Base-by-base conservation (phyloP, 345 rosid species). In the Hibiscus trionum region DNA sequence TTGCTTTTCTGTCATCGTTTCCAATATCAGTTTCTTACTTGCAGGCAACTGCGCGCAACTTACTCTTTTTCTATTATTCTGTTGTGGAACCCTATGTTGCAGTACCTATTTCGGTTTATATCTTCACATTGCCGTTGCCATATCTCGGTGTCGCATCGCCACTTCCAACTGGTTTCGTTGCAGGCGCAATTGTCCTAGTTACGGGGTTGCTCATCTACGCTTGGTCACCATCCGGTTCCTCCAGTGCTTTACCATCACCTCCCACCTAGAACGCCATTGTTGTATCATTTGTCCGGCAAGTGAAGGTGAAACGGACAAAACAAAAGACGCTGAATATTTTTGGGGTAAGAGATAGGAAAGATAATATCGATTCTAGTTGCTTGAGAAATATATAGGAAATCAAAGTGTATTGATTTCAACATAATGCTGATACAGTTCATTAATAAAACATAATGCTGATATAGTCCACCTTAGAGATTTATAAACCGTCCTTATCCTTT, bases 101-200 rank as follows among this genome's bases (percentile, higher is more conserved):
- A 93, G 98, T 91, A 56, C 98, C 98, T 26, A 86, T 7, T 39
- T 91, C 94, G 0, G 86, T 93, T 37, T 93, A 78, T 44, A 68
- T 83, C 47, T 93, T 93, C 89, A 93, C 98, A 15, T 79, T 93
- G 76, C 98, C 96, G 0, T 71, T 93, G 69, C 98, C 98, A 11
- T 93, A 85, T 84, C 83, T 93, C 5, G 94, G 94, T 0, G 88
- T 85, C 0, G 90, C 96, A 10, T 91, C 98, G 35, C 61, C 97
- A 3, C 97, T 93, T 60, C 98, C 97, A 7, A 66, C 84, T 0
- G 96, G 96, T 29, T 93, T 93, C 35, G 93, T 93, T n/a, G 90
- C 89, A 6, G 98, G 97, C 69, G 83, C 97, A 58, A 65, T 88
- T 11, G 62, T 93, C 44, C 96, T 93, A 35, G 86, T 93, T 66